Base-by-base conservation (phyloP, 306 rosid species). In the Dalbergia oliveri region DNA sequence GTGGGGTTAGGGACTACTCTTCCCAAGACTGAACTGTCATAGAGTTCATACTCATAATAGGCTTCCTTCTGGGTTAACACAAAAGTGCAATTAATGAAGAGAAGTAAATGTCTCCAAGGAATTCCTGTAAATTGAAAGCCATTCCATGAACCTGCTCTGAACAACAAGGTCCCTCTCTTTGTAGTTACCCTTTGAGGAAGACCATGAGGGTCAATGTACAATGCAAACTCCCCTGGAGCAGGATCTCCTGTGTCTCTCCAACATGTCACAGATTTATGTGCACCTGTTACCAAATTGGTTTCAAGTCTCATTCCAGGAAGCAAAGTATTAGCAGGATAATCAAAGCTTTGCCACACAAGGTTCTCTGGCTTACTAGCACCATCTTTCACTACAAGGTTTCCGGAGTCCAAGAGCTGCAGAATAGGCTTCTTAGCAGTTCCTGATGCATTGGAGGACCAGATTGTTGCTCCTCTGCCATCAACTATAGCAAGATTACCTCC, bases 271-370 rank as follows among this genome's bases (percentile, higher is more conserved):
- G 31, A 26, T 26, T 26, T 26, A 26, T 26, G 31, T 26, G 31
- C 3, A 26, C 58, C 58, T 14, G 6, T 51, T 10, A 51, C 58
- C 9, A 51, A 10, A 5, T 51, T 10, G 12, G 19, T 7, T 51
- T 10, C 58, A 1, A 82, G 18, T 62, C 7, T 64, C 82, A 70
- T 63, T 37, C 86, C 79, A 0, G 82, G 82, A 0, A 82, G 69
- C 10, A 82, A 41, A 43, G 79, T 82, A 26, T 82, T 70, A 13
- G 79, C 63, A 10, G 84, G 87, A 23, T 10, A 54, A 62, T 88
- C 83, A 68, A 82, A 88, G 57, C 88, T 84, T 54, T 85, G 83
- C 90, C 90, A 87, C 19, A 82, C 0, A 56, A 75, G n/a, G 11
- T 8, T 11, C 53, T 61, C 43, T 26, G 31, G 31, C 9, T 51